Conservation (phyloP, 192 early-diverging fungal species). For the Ambispora gerdemannii region DNA sequence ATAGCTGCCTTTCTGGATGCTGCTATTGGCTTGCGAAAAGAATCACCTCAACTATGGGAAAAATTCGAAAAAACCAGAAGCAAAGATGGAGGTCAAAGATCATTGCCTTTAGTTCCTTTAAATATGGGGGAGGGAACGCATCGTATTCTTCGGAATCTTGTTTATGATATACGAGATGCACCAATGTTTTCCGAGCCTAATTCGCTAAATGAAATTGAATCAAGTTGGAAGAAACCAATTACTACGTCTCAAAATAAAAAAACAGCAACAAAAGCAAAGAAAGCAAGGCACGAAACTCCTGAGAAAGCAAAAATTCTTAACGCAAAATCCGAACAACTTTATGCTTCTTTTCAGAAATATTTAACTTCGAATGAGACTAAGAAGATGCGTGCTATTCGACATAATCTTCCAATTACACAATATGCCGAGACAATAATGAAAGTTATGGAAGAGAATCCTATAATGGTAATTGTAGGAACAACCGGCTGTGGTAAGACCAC, state of each 20-base stretch:
- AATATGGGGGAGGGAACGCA: conserved; percentile 36
- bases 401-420: conserved; percentile 38
- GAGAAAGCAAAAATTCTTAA: conserved; percentile 15
- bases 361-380: conserved; percentile 32
- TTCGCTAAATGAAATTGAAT: too few relatives aligned
- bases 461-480: conserved; percentile 46
- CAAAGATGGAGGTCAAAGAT: conserved; percentile 35
- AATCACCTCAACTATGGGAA: conserved; percentile 36
- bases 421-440: conserved; percentile 36
- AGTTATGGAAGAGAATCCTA: conserved; percentile 42
- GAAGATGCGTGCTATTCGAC: conserved; percentile 32
- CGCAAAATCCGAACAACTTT: conserved; percentile 35
- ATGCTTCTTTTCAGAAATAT: conserved; percentile 32
- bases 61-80: conserved; percentile 39
- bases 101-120: conserved; percentile 37
- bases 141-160: conserved; percentile 34
- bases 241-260: conserved; percentile 14
- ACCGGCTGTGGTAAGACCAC: conserved; percentile 62
- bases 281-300: neutral
- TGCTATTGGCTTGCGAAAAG: conserved; percentile 41
- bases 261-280: conserved; percentile 6
- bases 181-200: too few relatives aligned
- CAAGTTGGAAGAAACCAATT: neutral
- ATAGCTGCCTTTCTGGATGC: conserved; percentile 37
- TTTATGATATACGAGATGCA: conserved; percentile 26